A percentile compares a stretch with the other conserved stretches of the same genome.
Conservation (phyloP, 2,329 filamentous ascomycete species). For the Gaeumannomyces sp. region DNA sequence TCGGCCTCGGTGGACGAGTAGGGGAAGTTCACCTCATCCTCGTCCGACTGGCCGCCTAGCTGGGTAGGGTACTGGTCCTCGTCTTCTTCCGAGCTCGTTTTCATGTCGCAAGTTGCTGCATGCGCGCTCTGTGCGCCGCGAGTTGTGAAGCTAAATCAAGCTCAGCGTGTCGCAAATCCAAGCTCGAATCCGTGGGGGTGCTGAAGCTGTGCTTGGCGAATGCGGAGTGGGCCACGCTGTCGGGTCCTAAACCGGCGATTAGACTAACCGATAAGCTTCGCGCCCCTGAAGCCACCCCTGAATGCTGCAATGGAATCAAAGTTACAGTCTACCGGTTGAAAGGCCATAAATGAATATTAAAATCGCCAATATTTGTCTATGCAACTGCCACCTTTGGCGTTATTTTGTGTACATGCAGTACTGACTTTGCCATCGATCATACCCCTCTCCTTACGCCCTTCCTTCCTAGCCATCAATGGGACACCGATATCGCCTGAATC, state of each 20-base stretch:
- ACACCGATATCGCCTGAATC: neutral
- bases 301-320: neutral
- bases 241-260: too few species aligned
- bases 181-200: neutral
- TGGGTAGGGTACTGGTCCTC: conserved; percentile 14
- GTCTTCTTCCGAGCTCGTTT: conserved; percentile 16
- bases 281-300: neutral
- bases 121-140: neutral
- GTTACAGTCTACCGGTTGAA: neutral
- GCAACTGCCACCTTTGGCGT: neutral
- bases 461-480: neutral
- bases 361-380: neutral
- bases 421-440: neutral
- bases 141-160: neutral
- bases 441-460: neutral
- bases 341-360: neutral
- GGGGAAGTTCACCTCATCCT: conserved; percentile 13
- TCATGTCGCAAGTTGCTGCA: conserved; percentile 13
- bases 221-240: too few species aligned
- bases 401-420: neutral
- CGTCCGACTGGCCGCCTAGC: conserved; percentile 20
- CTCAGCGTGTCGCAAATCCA: neutral
- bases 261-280: too few species aligned
- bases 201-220: neutral
- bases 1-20: conserved; percentile 13